A percentile compares a stretch with the other conserved stretches of the same genome.
phyloP scores from a whole-genome alignment of 768 basidiomycete species.

The Phaeotremella fagi region DNA sequence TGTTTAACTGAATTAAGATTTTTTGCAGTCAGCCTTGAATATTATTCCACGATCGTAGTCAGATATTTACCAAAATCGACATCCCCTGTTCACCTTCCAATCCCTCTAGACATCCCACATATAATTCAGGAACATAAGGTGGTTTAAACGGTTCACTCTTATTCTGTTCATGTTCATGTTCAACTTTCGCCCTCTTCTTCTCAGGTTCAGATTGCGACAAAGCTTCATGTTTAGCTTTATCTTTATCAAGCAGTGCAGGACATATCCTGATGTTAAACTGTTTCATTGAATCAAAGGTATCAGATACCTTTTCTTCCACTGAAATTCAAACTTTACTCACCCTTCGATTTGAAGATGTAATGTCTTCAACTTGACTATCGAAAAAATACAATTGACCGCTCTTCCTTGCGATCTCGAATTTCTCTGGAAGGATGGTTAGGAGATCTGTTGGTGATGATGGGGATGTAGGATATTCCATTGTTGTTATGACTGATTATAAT shows the following conservation, averaged over 20 bases:
- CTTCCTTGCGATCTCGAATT: constrained; percentile 37
- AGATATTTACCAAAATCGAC: constrained; percentile 41
- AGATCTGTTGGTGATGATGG: constrained; percentile 29
- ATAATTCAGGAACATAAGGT: constrained; percentile 72
- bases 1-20: constrained; percentile 25
- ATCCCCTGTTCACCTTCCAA: constrained; percentile 55
- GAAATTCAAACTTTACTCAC: constrained; percentile 55
- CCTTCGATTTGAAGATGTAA: constrained; percentile 62
- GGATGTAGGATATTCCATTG: constrained; percentile 29
- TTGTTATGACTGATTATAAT: no score
- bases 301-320: no score
- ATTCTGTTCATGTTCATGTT: constrained; percentile 21
- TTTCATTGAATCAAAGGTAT: no score
- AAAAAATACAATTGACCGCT: constrained; percentile 71
- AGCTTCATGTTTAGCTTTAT: constrained; percentile 51
- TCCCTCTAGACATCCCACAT: constrained; percentile 65
- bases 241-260: constrained; percentile 78
- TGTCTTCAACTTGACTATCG: constrained; percentile 62
- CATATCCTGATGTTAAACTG: constrained; percentile 85
- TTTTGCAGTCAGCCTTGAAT: neutral
- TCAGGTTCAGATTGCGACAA: constrained; percentile 19
- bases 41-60: neutral
- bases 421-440: constrained; percentile 34
- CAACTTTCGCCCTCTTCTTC: constrained; percentile 18
- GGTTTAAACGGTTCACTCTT: constrained; percentile 67